A percentile compares a stretch with the other conserved stretches of the same genome.
phyloP scores from a whole-genome alignment of 192 early-diverging fungal genomes.

The Coemansia sp. region DNA sequence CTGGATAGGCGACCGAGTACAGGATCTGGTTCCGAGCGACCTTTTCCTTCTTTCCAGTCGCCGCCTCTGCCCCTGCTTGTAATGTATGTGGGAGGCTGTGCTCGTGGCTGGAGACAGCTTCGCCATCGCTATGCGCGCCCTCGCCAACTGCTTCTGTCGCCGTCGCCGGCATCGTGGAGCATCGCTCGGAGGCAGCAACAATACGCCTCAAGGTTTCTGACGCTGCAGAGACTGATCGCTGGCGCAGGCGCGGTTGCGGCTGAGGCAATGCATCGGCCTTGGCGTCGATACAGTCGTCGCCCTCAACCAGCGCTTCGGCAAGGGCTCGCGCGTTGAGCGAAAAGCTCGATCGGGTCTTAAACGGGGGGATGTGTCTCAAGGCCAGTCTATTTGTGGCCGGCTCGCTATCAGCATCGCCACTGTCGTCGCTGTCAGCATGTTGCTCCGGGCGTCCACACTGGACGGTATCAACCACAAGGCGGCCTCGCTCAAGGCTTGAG shows the following conservation, averaged over 20 bases:
- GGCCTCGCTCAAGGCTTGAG: slow-evolving; percentile 25
- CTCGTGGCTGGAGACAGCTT: neutral
- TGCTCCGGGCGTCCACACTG: neutral
- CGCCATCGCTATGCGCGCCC: slow-evolving; percentile 21
- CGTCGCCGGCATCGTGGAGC: neutral
- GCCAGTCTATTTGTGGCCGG: neutral
- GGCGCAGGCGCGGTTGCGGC: slow-evolving; percentile 27
- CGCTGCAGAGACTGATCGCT: slow-evolving; percentile 20
- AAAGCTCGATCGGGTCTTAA: slow-evolving; percentile 31
- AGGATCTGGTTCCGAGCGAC: slow-evolving; percentile 34
- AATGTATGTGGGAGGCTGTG: neutral
- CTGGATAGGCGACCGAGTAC: slow-evolving; percentile 67
- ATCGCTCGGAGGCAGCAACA: slow-evolving; percentile 9
- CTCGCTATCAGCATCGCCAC: neutral
- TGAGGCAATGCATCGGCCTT: slow-evolving; percentile 47
- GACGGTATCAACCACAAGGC: slow-evolving; percentile 6
- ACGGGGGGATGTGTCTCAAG: neutral
- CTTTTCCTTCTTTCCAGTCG: neutral
- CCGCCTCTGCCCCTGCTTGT: neutral
- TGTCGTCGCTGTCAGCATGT: neutral
- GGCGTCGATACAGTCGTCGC: slow-evolving; percentile 45
- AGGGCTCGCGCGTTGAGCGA: slow-evolving; percentile 40
- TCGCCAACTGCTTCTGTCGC: slow-evolving; percentile 1
- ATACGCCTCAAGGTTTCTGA: slow-evolving; percentile 27
- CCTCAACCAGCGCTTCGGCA: slow-evolving; percentile 25